Percentiles rank a stretch among this genome's conserved stretches.
Conservation (phyloP, 176 grass and related monocot genomes). For the Oryza punctata region DNA sequence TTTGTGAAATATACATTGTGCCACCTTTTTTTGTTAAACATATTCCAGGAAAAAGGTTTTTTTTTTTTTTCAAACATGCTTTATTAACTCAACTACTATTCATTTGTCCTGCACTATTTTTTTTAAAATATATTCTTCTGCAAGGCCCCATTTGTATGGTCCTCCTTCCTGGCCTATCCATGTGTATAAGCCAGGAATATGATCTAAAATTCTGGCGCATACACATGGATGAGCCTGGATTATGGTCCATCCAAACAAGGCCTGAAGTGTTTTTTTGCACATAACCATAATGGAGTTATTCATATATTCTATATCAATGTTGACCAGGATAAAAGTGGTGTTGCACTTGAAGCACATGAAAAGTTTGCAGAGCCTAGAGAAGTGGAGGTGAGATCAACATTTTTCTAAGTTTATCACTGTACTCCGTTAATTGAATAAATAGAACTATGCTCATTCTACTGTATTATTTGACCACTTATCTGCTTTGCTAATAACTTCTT, state of each 20-base stretch:
- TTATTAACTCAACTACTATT: conserved; percentile 2
- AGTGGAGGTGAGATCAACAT: conserved; percentile 64
- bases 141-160: too few species aligned
- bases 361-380: conserved; percentile 83
- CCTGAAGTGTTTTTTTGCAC: conserved; percentile 3
- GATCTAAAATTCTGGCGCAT: too few species aligned
- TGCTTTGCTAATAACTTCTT: conserved; percentile 28
- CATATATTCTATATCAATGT: conserved; percentile 31
- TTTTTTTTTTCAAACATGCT: conserved; percentile 11
- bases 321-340: conserved; percentile 87
- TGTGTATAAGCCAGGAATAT: too few species aligned
- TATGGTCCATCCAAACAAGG: not conserved
- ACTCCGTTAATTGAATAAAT: conserved; percentile 17
- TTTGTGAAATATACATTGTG: not conserved
- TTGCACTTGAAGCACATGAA: conserved; percentile 75
- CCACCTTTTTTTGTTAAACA: conserved; percentile 1
- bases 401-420: conserved; percentile 9
- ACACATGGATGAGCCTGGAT: too few species aligned
- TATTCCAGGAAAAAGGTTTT: not conserved
- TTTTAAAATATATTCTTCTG: too few species aligned
- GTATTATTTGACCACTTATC: conserved; percentile 15
- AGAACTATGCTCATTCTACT: conserved; percentile 11
- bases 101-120: not conserved
- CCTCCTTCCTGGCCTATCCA: too few species aligned
- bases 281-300: conserved; percentile 20